Base-by-base conservation (phyloP, 129 eudicot species). In the Tagetes patula region DNA sequence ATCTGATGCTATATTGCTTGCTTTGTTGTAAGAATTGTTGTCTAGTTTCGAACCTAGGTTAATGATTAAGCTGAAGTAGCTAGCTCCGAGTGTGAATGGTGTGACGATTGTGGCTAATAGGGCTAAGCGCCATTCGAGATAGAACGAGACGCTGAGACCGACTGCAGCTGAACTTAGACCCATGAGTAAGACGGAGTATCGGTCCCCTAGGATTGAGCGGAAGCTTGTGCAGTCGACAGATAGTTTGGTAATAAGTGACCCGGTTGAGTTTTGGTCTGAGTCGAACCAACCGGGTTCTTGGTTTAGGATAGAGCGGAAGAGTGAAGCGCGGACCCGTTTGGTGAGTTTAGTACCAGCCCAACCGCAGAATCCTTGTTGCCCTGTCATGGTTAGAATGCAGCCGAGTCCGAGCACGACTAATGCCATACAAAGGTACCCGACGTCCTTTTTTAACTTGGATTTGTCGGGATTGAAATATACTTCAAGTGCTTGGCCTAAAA, bases 281-380 rank as follows among this genome's bases (percentile, higher is more conserved):
- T 90, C 96, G 61, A 90, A 90, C 95, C 96, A 87, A 10, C 96
- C 96, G 0, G 91, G 96, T 56, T 90, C 96, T 84, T 90, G 96
- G 62, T 81, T 90, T 58, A 90, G 52, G 52, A 90, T 87, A 5
- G 96, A 69, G 32, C 67, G 79, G 72, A 90, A 85, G 58, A 87
- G 79, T 46, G 50, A 47, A 36, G 78, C 69, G 39, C 95, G 80
- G 43, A 87, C 91, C 54, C 96, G 66, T 71, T 72, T 86, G 0
- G 91, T 87, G 74, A 90, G 96, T 75, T 80, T 90, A 30, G 96
- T 85, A 31, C 96, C 96, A 3, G 95, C 95, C 95, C 86, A 90
- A 46, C 96, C 91, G 8, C 95, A 90, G 81, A 90, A 85, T 11
- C 96, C 96, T 73, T 90, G 96, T 70, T 90, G 95, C 30, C 87